A percentile compares a stretch with the other conserved stretches of the same genome.
Conservation (phyloP, 139 green algal genomes). For the Chlorella sorokiniana region DNA sequence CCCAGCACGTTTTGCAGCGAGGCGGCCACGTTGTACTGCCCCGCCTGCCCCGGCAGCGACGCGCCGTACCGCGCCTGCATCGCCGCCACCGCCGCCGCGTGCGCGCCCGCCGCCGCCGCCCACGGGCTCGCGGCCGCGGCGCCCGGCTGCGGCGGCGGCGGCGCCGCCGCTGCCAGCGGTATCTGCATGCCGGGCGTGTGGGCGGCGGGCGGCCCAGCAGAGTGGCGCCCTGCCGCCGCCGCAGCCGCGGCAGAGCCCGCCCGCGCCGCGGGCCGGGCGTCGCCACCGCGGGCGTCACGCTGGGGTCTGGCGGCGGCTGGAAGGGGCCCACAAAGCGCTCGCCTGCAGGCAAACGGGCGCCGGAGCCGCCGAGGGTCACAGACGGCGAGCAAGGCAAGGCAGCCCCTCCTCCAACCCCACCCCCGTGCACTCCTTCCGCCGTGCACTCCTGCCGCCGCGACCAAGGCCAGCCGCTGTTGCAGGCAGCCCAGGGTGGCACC, state of each 20-base stretch:
- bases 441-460: too few species aligned
- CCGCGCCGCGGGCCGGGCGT: background rate
- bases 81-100: conserved; percentile 50
- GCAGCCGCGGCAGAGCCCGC: background rate
- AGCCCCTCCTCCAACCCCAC: too few species aligned
- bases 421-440: too few species aligned
- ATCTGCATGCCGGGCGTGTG: conserved; percentile 15
- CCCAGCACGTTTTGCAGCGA: conserved; percentile 38
- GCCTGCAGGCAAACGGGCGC: conserved; percentile 8
- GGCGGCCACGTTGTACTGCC: conserved; percentile 29
- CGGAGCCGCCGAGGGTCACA: too few species aligned
- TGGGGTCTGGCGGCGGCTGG: conserved; percentile 61
- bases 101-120: conserved; percentile 39
- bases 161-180: background rate
- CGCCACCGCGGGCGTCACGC: background rate
- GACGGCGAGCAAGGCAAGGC: too few species aligned
- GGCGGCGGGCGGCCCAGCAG: background rate
- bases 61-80: conserved; percentile 39
- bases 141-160: background rate
- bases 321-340: conserved; percentile 76
- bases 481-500: background rate
- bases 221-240: background rate
- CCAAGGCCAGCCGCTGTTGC: background rate
- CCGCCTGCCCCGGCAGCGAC: conserved; percentile 15
- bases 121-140: background rate